Evolutionary conservation across 1,284 basidiomycete species (phyloP), one percentile per base, ranked within the genome.

Genomic region (Ganoderma resinaceum): DNA sequence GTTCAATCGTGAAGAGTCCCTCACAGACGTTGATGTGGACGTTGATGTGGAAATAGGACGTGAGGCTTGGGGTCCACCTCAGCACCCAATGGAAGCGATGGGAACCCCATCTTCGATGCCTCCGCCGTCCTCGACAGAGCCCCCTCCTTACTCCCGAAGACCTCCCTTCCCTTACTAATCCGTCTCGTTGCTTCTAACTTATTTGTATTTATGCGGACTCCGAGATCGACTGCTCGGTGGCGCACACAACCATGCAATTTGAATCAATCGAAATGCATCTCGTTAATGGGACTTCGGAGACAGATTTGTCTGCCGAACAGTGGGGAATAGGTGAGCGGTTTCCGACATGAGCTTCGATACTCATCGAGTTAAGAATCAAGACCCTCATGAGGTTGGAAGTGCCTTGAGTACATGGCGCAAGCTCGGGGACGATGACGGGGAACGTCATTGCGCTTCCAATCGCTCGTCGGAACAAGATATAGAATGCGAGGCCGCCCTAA

Each of bases 161-260:
- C 8, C 33, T n/a, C 33, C 55, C 31, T 58, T 58, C 33, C 55
- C 55, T 11, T 58, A 58, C 20, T 58, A 35, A 58, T 20, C 23
- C 9, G 4, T 55, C 55, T 2, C 3, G 16, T 6, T 26, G 8
- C 33, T 4, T 37, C 8, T 58, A 58, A 58, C 55, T 58, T 58
- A 58, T 58, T 20, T 37, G 55, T 58, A 58, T 58, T 37, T 58
- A 58, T 37, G n/a, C 52, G 52, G 31, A 9, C 14, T 12, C 52
- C 14, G 29, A 55, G 52, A 33, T 2, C 43, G n/a, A 20, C 16
- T 40, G 12, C 38, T 40, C 38, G 38, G 14, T 40, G 38, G 11
- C 20, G 18, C 16, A 18, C 16, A 14, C 18, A 18, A 2, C 40
- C 40, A 42, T 18, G 16, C n/a, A n/a, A n/a, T n/a, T n/a, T n/a